Conservation (phyloP, 192 early-diverging fungal species). For the Backusella sp. region DNA sequence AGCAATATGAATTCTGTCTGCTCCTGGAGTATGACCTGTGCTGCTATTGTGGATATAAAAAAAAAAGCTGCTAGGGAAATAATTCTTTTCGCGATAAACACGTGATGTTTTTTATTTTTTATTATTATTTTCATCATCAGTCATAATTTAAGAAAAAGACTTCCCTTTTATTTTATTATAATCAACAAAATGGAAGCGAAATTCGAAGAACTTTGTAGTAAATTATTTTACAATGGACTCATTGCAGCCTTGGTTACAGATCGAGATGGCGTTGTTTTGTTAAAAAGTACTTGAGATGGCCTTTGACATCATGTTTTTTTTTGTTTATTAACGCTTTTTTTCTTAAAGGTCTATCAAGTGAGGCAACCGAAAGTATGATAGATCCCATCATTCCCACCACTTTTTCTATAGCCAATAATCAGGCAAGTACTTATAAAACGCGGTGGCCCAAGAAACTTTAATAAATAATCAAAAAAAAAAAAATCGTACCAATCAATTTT, state of each 20-base stretch:
- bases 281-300: constrained; percentile 41
- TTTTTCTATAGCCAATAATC: constrained; percentile 59
- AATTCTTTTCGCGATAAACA: not conserved
- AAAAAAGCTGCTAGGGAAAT: too few species aligned
- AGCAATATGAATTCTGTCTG: too few species aligned
- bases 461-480: not conserved
- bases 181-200: constrained; percentile 5
- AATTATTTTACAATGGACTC: constrained; percentile 42
- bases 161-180: not conserved
- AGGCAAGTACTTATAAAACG: constrained; percentile 40
- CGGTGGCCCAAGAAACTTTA: not conserved
- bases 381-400: constrained; percentile 58
- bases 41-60: too few species aligned
- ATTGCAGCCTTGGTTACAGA: constrained; percentile 59
- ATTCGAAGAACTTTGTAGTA: constrained; percentile 10
- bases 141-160: too few species aligned
- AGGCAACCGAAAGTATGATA: constrained; percentile 39
- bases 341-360: constrained; percentile 25
- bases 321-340: not conserved
- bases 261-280: constrained; percentile 58
- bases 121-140: too few species aligned
- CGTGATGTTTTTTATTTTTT: not conserved
- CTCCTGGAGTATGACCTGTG: too few species aligned
- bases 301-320: too few species aligned
- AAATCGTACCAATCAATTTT: not conserved